Evolutionary conservation across 2,329 filamentous ascomycete species (phyloP), one percentile per base, ranked within the genome.

Genomic region (Trichoderma koningii): DNA sequence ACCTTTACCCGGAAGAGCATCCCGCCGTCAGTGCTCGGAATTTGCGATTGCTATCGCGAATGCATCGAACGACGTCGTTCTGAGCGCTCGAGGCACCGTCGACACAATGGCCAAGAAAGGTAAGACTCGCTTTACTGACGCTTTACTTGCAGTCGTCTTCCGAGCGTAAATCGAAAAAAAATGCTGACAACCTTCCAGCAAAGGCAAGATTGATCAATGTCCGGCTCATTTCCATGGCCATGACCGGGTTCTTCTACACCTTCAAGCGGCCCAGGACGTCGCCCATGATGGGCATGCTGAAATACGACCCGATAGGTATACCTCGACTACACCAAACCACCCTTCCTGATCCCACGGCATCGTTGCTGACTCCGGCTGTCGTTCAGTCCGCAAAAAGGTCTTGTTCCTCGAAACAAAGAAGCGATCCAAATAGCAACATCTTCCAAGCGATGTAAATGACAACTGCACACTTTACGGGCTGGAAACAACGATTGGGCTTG

Each of bases 171-270:
- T 10, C 2, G 9, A 47, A 21, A 5, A 4, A 10, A 5, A 4
- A 10, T 14, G 48, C 59, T 65, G 47, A 62, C 26, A 15, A 38
- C 26, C 6, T 45, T 48, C 28, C 76, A 96, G 92, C 84, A 67
- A 98, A 98, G 84, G 91, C 93, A 75, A 92, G 96, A 77, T 89
- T 94, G 70, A 89, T 99, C 76, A 87, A 91, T 76, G 94, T 97
- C 77, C 93, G 95, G 76, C 89, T 99, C 71, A 83, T 99, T 77
- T 97, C 93, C 69, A 99, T 99, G 95, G 95, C 95, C 76, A 89
- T 97, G 89, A 99, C 95, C 28, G 95, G 95, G 74, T 99, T 93
- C 85, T 99, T 94, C 84, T 93, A 94, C 79, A 96, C 92, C 62
- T 88, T 96, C 78, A 85, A 89, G 71, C 89, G 96, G 66, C 93